Base-by-base conservation (phyloP, 169 alveolate species). In the Plasmodium knowlesi region DNA sequence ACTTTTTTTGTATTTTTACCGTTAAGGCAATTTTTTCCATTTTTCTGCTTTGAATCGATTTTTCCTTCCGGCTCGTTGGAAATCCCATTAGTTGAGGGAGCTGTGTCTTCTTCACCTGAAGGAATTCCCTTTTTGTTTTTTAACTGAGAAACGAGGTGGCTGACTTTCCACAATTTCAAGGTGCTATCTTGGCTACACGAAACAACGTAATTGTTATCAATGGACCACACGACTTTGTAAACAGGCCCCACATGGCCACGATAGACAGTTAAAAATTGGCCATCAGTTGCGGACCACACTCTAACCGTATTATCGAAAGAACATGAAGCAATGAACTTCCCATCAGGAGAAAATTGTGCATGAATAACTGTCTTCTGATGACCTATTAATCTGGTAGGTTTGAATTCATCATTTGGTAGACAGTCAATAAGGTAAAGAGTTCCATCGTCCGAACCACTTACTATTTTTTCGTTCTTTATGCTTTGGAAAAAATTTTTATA, bases 201-300 rank as follows among this genome's bases (percentile, higher is more conserved):
- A 57, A 99, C 99, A 71, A 99, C 93, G 84, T 98, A 96, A 82
- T 99, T 96, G 78, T 99, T 98, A 96, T 99, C 99, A 14, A 99
- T 98, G n/a, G 99, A 96, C 99, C 99, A 99, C 3, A 99, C 97
- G 54, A 99, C 97, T 96, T 98, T 98, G 95, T 99, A 99, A 4
- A 99, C 99, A 54, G 99, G 97, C 1, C 99, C 99, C 1, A 99
- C 99, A 96, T 99, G 99, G 25, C 99, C 99, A 85, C 99, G 98
- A 88, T 98, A 98, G 19, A 98, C 96, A 46, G 98, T 96, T 71
- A 99, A 96, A 90, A 97, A 99, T 78, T 95, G 96, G 1, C 99
- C 99, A 3, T 98, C 97, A 32, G 95, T 92, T 16, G 99, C 98
- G 39, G 98, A 97, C 99, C 99, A 97, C 22, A 97, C 82, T 53